Evolutionary conservation across 2,329 filamentous ascomycete species (phyloP).

Genomic region (Fusarium pininemorale): DNA sequence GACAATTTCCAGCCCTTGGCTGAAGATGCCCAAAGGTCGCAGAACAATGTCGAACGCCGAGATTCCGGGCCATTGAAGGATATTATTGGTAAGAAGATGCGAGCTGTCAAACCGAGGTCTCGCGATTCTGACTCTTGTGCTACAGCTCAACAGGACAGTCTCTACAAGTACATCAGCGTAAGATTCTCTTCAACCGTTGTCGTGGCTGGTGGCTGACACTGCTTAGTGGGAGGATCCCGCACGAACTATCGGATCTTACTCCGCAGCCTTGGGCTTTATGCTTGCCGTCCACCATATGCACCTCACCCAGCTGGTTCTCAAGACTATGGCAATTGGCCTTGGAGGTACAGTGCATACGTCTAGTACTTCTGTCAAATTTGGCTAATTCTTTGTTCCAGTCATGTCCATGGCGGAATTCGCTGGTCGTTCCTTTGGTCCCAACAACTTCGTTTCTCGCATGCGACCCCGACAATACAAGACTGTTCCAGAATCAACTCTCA

Average conservation of each 20-base stretch:
- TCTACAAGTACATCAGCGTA: conserved; percentile 39
- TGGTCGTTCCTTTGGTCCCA: conserved; percentile 22
- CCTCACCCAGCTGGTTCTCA: conserved; percentile 27
- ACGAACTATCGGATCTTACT: conserved; percentile 32
- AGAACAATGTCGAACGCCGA: background rate
- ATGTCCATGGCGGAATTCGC: conserved; percentile 31
- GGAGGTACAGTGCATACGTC: conserved; percentile 7
- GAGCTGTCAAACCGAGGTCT: background rate
- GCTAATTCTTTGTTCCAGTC: background rate
- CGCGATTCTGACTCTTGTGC: background rate
- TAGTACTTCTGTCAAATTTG: accelerated
- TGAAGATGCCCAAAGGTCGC: background rate
- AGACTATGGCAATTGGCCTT: conserved; percentile 17
- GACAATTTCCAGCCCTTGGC: conserved; percentile 13
- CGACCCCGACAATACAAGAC: conserved; percentile 33
- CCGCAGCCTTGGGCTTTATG: conserved; percentile 24
- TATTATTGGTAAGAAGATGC: conserved; percentile 12
- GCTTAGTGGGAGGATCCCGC: conserved; percentile 35
- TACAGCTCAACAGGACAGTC: conserved; percentile 33
- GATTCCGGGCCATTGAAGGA: conserved; percentile 29
- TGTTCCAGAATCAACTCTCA: conserved; percentile 31
- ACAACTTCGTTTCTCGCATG: conserved; percentile 29
- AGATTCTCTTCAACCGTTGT: background rate
- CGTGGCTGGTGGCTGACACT: background rate
- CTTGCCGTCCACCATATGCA: conserved; percentile 26